These are phyloP conservation scores for Saccharomyces kudriavzevii DNA, from an alignment of 805 yeast genomes.

Conservation along the genomic window DNA sequence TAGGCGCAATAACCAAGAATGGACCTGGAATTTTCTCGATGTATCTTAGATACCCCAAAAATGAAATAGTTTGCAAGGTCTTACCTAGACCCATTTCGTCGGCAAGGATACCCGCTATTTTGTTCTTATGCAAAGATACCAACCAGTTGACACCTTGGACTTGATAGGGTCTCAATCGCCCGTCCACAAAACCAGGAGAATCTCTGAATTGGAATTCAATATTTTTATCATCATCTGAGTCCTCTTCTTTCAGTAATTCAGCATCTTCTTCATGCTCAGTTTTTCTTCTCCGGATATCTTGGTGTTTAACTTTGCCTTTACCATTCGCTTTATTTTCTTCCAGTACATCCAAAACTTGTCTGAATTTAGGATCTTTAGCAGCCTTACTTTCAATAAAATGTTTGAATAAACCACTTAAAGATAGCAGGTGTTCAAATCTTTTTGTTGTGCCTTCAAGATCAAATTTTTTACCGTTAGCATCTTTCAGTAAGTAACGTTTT, in stretches of 20 bases:
- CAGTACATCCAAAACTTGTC: slow-evolving; percentile 40
- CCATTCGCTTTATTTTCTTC: slow-evolving; percentile 17
- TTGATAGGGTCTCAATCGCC: slow-evolving; percentile 63
- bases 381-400: slow-evolving; percentile 65
- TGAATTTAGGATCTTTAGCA: slow-evolving; percentile 48
- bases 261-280: slow-evolving; percentile 76
- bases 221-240: slow-evolving; percentile 19
- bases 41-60: slow-evolving; percentile 63
- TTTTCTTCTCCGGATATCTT: slow-evolving; percentile 49
- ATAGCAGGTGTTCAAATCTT: slow-evolving; percentile 58
- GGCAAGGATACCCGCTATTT: slow-evolving; percentile 67
- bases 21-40: slow-evolving; percentile 58
- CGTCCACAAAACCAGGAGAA: slow-evolving; percentile 67
- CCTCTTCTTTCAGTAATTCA: slow-evolving; percentile 54
- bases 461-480: slow-evolving; percentile 29
- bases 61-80: slow-evolving; percentile 71
- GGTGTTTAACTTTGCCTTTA: slow-evolving; percentile 13
- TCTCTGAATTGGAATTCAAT: slow-evolving; percentile 54
- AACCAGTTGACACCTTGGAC: slow-evolving; percentile 78
- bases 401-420: slow-evolving; percentile 56
- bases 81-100: slow-evolving; percentile 86
- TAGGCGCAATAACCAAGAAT: slow-evolving; percentile 68
- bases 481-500: slow-evolving; percentile 21
- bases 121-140: slow-evolving; percentile 56
- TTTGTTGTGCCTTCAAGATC: slow-evolving; percentile 54